phyloP scores from a whole-genome alignment of 139 green algal genomes.

The Tetraselmis striata region DNA sequence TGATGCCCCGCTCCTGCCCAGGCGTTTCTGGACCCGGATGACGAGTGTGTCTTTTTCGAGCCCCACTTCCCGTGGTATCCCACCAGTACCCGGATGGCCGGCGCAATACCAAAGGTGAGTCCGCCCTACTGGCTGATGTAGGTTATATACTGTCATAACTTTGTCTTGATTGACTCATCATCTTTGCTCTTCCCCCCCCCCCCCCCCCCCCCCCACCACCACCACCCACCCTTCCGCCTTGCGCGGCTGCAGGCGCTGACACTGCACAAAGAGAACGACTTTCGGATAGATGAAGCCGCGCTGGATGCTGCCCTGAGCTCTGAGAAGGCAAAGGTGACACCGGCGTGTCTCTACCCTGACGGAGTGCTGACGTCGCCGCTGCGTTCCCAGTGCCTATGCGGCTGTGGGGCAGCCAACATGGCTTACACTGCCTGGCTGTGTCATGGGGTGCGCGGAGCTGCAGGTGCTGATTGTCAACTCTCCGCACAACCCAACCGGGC shows the following conservation, averaged over 20 bases:
- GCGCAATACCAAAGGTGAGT: not conserved
- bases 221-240: not conserved
- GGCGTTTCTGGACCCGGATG: not conserved
- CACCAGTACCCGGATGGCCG: not conserved
- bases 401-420: too few species aligned
- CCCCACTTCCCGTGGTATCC: slow-evolving; percentile 1
- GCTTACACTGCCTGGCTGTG: too few species aligned
- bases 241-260: not conserved
- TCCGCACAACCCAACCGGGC: slow-evolving; percentile 1
- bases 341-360: too few species aligned
- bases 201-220: not conserved
- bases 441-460: not conserved
- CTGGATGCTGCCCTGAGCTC: not conserved
- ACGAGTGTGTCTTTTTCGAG: not conserved
- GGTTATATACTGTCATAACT: too few species aligned
- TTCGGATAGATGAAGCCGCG: not conserved
- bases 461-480: slow-evolving; percentile 5
- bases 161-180: not conserved
- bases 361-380: too few species aligned
- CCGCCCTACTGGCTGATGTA: too few species aligned
- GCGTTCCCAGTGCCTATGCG: too few species aligned
- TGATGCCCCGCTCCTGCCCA: not conserved
- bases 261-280: not conserved
- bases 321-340: not conserved
- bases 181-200: not conserved